Conservation (phyloP, 306 rosid species). For the Cicer bijugum region DNA sequence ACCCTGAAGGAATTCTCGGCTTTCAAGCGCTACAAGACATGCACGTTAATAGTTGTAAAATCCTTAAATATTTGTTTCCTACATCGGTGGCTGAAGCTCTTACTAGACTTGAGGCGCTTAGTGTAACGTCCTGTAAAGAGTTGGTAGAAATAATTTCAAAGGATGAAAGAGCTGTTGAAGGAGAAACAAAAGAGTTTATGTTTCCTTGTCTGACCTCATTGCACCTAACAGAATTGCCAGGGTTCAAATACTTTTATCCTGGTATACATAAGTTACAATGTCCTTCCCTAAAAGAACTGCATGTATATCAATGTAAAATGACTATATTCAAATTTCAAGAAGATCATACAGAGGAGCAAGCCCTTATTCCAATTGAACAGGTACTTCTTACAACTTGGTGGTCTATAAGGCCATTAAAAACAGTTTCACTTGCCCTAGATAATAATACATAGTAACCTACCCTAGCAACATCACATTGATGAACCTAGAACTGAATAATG, state of each 20-base stretch:
- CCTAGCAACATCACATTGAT: not conserved
- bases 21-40: not conserved
- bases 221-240: not conserved
- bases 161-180: not conserved
- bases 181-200: not conserved
- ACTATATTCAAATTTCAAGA: not conserved
- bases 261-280: not conserved
- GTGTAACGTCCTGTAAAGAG: not conserved
- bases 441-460: not conserved
- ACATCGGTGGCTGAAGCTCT: constrained; percentile 20
- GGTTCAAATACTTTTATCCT: not conserved
- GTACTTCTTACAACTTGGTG: not conserved
- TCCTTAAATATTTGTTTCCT: constrained; percentile 43
- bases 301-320: not conserved
- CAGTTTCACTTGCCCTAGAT: not conserved
- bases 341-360: not conserved
- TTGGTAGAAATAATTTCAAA: constrained; percentile 5
- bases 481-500: not conserved
- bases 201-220: constrained; percentile 3
- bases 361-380: not conserved
- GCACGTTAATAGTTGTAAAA: not conserved
- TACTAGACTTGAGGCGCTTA: not conserved
- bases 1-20: constrained; percentile 21
- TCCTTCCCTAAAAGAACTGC: not conserved
- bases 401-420: not conserved